Evolutionary conservation across 805 yeast species (phyloP).

Genomic region (Metschnikowia matae): DNA sequence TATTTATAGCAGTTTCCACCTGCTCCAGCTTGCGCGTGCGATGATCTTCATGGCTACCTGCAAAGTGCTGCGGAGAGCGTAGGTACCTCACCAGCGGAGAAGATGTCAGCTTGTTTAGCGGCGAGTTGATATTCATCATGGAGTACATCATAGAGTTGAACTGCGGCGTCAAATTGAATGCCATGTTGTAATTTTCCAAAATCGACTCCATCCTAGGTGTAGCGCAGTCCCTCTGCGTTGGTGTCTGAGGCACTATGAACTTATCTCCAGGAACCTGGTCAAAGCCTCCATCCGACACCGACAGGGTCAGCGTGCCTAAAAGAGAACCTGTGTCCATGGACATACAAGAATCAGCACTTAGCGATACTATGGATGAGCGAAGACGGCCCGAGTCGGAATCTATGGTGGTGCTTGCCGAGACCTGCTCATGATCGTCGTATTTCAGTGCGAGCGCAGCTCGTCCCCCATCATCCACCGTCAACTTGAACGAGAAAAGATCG

Average conservation of each 20-base stretch:
- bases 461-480: slow-evolving; percentile 40
- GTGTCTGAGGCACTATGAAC: slow-evolving; percentile 30
- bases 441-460: slow-evolving; percentile 32
- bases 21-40: neutral
- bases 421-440: neutral
- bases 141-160: slow-evolving; percentile 39
- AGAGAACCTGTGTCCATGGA: neutral
- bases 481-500: slow-evolving; percentile 26
- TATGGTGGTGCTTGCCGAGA: neutral
- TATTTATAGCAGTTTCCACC: neutral
- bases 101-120: slow-evolving; percentile 29
- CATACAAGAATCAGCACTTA: neutral
- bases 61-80: neutral
- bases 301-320: neutral
- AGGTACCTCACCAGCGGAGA: slow-evolving; percentile 21
- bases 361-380: neutral
- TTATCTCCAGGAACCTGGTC: slow-evolving; percentile 1
- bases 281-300: neutral
- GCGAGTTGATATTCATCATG: slow-evolving; percentile 31
- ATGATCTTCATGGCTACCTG: neutral
- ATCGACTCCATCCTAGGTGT: neutral
- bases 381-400: neutral
- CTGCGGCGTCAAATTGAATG: slow-evolving; percentile 37
- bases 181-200: slow-evolving; percentile 10
- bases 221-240: slow-evolving; percentile 28